These are phyloP conservation scores for Boletus eberwhitei DNA, from an alignment of 768 basidiomycete species.

Conservation along the genomic window DNA sequence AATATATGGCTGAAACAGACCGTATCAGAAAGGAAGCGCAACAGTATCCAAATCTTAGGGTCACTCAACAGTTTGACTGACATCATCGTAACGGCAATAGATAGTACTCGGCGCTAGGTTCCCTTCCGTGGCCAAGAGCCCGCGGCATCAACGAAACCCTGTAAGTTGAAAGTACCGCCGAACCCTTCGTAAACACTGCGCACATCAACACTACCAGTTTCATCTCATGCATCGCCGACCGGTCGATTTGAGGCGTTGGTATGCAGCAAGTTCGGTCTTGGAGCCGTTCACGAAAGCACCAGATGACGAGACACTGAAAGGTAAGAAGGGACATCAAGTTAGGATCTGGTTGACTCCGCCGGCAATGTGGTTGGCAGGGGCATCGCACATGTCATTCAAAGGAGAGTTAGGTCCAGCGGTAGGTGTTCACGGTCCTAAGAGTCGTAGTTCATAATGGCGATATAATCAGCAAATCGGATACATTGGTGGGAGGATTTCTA, in stretches of 20 bases:
- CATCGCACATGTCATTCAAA: conserved; percentile 69
- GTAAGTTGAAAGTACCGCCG: conserved; percentile 56
- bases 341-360: conserved; percentile 43
- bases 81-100: conserved; percentile 51
- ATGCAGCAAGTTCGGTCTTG: conserved; percentile 38
- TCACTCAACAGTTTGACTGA: conserved; percentile 65
- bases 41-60: background rate
- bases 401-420: conserved; percentile 78
- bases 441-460: conserved; percentile 65
- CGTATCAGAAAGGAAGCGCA: background rate
- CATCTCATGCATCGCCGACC: conserved; percentile 61
- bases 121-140: conserved; percentile 41
- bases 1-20: conserved; percentile 51
- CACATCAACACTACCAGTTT: conserved; percentile 41
- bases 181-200: conserved; percentile 49
- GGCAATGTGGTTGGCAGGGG: conserved; percentile 46
- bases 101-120: conserved; percentile 39
- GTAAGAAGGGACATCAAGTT: conserved; percentile 75
- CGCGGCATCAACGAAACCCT: conserved; percentile 52
- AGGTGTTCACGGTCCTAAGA: conserved; percentile 35
- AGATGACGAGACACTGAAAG: conserved; percentile 44
- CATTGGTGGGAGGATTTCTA: conserved; percentile 51
- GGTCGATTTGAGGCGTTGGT: conserved; percentile 41
- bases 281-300: conserved; percentile 27
- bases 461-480: conserved; percentile 61